Percentiles rank a stretch among this genome's conserved stretches.
Conservation (phyloP, 805 yeast species). For the Candida succiphila region DNA sequence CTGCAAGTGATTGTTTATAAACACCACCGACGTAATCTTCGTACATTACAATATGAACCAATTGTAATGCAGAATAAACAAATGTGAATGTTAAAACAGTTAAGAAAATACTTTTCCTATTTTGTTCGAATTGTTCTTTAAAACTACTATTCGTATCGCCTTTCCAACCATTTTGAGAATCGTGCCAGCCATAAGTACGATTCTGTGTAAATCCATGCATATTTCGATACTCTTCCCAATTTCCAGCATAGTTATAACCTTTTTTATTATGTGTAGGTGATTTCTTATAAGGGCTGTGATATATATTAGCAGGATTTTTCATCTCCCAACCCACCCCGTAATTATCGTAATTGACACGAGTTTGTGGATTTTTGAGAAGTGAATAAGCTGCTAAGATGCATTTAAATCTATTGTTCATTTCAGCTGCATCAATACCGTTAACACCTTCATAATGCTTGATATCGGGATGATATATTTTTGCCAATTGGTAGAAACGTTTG, state of each 20-base stretch:
- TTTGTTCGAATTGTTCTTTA: constrained; percentile 17
- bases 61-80: constrained; percentile 19
- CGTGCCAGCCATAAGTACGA: constrained; percentile 11
- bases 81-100: constrained; percentile 16
- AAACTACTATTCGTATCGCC: constrained; percentile 14
- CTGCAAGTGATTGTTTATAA: constrained; percentile 11
- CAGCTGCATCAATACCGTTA: neutral
- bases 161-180: constrained; percentile 17
- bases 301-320: neutral
- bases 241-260: constrained; percentile 8
- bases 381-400: constrained; percentile 48
- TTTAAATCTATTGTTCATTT: constrained; percentile 40
- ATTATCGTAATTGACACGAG: constrained; percentile 35
- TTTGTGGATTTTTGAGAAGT: constrained; percentile 35
- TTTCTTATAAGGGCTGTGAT: neutral
- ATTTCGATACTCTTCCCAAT: constrained; percentile 21
- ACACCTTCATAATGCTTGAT: constrained; percentile 15
- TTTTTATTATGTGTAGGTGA: neutral
- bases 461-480: constrained; percentile 83
- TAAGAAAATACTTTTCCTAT: constrained; percentile 17
- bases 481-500: constrained; percentile 44
- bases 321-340: constrained; percentile 35
- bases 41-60: constrained; percentile 17
- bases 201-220: constrained; percentile 1
- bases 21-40: constrained; percentile 22